Percentiles rank a stretch among this genome's conserved stretches.
These are phyloP conservation scores for Babesia ovata DNA, from an alignment of 169 alveolate species.

Conservation along the genomic window DNA sequence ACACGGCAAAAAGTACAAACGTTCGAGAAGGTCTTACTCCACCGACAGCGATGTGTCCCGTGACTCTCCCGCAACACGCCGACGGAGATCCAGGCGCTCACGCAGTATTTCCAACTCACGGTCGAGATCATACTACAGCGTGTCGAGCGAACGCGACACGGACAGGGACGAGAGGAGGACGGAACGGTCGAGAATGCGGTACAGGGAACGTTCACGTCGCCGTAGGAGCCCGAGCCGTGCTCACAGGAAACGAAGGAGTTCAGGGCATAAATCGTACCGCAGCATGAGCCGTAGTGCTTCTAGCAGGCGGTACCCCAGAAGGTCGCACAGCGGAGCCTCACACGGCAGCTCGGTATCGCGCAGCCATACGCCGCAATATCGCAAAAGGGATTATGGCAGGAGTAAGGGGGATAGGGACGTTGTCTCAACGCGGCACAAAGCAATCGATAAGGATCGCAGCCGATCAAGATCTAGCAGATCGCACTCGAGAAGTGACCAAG, in stretches of 20 bases:
- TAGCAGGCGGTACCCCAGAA: not conserved
- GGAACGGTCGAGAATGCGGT: not conserved
- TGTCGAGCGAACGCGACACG: not conserved
- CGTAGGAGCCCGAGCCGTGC: not conserved
- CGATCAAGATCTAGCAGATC: constrained; percentile 1
- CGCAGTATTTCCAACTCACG: not conserved
- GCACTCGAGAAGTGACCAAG: constrained; percentile 6
- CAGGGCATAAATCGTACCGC: not conserved
- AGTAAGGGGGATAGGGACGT: not conserved
- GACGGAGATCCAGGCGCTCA: constrained; percentile 4
- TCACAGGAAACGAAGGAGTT: not conserved
- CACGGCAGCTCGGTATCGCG: not conserved
- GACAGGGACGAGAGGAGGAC: not conserved
- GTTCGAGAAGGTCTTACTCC: constrained; percentile 17
- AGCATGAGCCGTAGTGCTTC: constrained; percentile 14
- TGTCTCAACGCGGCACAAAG: not conserved
- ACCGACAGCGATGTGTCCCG: not conserved
- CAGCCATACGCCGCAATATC: not conserved
- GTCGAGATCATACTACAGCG: not conserved
- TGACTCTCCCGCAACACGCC: not conserved
- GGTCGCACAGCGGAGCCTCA: not conserved
- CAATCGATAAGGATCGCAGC: not conserved
- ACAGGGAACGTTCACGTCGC: not conserved
- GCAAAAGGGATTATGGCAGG: not conserved
- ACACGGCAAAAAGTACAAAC: not conserved